These are phyloP conservation scores for Metschnikowia gruessii DNA, from an alignment of 805 yeast genomes.

Conservation along the genomic window DNA sequence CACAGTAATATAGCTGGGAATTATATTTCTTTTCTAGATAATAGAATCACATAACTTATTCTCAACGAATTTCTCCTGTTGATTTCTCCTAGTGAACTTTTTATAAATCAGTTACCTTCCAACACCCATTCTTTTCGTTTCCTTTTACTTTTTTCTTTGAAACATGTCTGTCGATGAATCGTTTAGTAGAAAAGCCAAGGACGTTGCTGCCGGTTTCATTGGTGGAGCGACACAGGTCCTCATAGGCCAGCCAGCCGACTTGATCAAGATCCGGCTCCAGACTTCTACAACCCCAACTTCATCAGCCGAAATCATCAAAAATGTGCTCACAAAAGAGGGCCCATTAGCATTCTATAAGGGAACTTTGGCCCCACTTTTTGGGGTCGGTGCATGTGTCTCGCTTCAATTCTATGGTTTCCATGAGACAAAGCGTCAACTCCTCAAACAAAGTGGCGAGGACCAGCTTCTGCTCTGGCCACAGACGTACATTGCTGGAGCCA, in stretches of 20 bases:
- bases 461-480: constrained; percentile 52
- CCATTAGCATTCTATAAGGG: constrained; percentile 44
- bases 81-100: not conserved
- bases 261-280: constrained; percentile 43
- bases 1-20: not conserved
- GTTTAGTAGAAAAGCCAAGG: constrained; percentile 37
- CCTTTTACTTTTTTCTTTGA: no score
- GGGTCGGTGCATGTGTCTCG: constrained; percentile 58
- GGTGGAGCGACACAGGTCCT: constrained; percentile 48
- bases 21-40: not conserved
- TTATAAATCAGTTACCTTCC: no score
- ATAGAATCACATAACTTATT: no score
- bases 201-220: constrained; percentile 43
- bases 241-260: constrained; percentile 47
- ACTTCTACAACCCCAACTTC: constrained; percentile 32
- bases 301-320: constrained; percentile 32
- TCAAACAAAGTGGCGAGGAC: constrained; percentile 25
- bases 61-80: not conserved
- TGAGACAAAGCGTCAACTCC: constrained; percentile 60
- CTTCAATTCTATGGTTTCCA: constrained; percentile 70
- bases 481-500: constrained; percentile 59
- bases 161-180: constrained; percentile 33
- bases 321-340: constrained; percentile 42
- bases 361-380: constrained; percentile 43
- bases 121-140: no score